Conservation (phyloP, 345 rosid genomes). For the Hevea brasiliensis region DNA sequence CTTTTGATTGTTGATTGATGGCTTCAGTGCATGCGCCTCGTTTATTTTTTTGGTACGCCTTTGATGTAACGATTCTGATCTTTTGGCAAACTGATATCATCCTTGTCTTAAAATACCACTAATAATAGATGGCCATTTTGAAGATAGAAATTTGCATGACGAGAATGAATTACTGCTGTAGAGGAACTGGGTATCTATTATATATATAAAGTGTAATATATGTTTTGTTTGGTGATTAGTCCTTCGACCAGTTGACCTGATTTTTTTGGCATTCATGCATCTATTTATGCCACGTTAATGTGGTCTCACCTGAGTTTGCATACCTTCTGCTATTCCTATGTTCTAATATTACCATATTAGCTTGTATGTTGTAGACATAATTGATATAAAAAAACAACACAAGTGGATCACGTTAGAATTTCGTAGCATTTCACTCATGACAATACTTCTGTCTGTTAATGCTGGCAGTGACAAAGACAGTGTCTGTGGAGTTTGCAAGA, state of each 20-base stretch:
- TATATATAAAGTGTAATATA: background rate
- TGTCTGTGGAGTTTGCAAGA: constrained; percentile 66
- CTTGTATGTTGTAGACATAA: background rate
- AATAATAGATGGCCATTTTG: background rate
- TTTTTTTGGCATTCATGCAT: background rate
- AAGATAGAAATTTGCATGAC: background rate
- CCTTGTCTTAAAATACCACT: background rate
- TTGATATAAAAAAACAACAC: background rate
- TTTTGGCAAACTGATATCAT: background rate
- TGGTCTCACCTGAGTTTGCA: background rate
- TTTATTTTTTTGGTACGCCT: background rate
- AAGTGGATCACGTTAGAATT: background rate
- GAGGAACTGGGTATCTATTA: background rate
- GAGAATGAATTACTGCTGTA: background rate
- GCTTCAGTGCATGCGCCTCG: background rate
- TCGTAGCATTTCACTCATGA: background rate
- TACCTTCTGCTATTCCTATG: background rate
- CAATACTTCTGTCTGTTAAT: constrained; percentile 11
- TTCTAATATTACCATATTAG: background rate
- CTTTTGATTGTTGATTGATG: background rate
- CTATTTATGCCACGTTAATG: background rate
- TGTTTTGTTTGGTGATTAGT: background rate
- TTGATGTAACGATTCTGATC: background rate
- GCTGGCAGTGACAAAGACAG: constrained; percentile 65
- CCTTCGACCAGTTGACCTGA: background rate